Evolutionary conservation across 1,284 basidiomycete species (phyloP).

Genomic region (Boletus albobrunnescens): DNA sequence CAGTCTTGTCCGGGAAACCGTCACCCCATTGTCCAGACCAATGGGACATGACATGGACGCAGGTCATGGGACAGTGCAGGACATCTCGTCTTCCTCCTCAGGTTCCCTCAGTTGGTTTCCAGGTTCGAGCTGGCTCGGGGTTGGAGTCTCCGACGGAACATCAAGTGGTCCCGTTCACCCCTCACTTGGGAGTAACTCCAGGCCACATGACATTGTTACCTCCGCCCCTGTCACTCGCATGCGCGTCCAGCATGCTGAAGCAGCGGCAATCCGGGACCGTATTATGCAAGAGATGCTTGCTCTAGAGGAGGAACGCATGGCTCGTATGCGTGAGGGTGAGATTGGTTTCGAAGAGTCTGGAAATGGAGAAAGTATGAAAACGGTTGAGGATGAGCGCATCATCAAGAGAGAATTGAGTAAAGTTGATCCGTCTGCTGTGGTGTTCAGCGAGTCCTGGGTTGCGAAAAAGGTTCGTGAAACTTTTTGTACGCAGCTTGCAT

Average conservation of each 20-base stretch:
- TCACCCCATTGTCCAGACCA: constrained; percentile 36
- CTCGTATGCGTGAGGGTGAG: constrained; percentile 79
- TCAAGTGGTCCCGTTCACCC: constrained; percentile 31
- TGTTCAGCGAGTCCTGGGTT: constrained; percentile 95
- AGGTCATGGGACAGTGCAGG: constrained; percentile 7
- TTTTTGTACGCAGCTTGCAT: neutral
- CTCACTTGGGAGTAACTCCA: constrained; percentile 29
- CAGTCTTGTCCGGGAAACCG: constrained; percentile 60
- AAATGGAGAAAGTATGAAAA: constrained; percentile 48
- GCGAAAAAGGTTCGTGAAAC: constrained; percentile 76
- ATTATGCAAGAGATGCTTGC: constrained; percentile 99
- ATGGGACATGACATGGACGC: constrained; percentile 27
- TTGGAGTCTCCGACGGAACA: constrained; percentile 28
- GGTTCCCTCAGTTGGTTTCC: constrained; percentile 58
- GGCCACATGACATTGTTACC: constrained; percentile 21
- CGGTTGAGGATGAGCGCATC: constrained; percentile 85
- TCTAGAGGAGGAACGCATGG: constrained; percentile 94
- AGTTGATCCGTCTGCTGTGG: constrained; percentile 91
- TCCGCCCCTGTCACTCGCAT: constrained; percentile 45
- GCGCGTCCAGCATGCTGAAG: constrained; percentile 75
- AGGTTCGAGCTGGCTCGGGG: constrained; percentile 57
- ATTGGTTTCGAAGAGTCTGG: constrained; percentile 47
- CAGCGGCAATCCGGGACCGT: constrained; percentile 85
- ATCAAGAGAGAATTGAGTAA: constrained; percentile 93
- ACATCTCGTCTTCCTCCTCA: constrained; percentile 28